Evolutionary conservation across 768 basidiomycete species (phyloP).

Genomic region (Butyriboletus loyo): DNA sequence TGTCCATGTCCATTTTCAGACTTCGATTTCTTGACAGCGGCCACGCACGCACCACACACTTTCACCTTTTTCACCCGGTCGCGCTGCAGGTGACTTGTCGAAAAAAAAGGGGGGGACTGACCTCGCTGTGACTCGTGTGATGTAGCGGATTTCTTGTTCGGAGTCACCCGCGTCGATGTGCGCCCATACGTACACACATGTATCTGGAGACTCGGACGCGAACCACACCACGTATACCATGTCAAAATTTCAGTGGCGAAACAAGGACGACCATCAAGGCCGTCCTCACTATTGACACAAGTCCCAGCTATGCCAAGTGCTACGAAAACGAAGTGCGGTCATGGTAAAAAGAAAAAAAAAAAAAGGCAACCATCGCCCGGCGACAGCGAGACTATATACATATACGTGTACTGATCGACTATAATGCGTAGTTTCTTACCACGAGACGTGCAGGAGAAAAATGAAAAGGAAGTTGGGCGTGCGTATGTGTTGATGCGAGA

Average conservation of each 20-base stretch:
- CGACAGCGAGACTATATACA: conserved; percentile 30
- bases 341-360: conserved; percentile 10
- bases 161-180: not conserved
- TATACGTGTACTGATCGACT: conserved; percentile 23
- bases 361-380: conserved; percentile 9
- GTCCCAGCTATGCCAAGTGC: conserved; percentile 15
- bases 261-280: conserved; percentile 16
- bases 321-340: conserved; percentile 9
- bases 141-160: not conserved
- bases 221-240: conserved; percentile 1
- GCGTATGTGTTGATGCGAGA: conserved; percentile 15
- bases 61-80: no score
- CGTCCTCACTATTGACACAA: not conserved
- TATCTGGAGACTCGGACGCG: no score
- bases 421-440: conserved; percentile 28
- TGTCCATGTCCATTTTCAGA: no score
- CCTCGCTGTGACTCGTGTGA: not conserved
- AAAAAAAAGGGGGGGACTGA: not conserved
- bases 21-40: no score
- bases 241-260: conserved; percentile 4
- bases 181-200: not conserved
- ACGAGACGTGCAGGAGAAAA: conserved; percentile 1
- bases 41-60: no score
- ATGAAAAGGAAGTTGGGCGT: conserved; percentile 4
- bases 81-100: no score